Conservation (phyloP, 2,329 filamentous ascomycete genomes). For the Exophiala alcalophila region DNA sequence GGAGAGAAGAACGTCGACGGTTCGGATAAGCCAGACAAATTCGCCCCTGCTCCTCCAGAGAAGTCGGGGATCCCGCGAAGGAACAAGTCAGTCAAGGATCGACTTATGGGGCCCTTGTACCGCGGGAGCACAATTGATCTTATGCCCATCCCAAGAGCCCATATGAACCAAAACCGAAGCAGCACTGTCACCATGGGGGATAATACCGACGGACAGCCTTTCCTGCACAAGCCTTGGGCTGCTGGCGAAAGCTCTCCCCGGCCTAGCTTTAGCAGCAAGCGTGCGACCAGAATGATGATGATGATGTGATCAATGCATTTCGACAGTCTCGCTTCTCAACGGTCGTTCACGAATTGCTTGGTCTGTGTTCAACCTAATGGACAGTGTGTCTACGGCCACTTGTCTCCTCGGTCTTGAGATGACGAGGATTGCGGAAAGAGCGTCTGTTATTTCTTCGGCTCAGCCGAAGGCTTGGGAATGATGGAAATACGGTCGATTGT, state of each 20-base stretch:
- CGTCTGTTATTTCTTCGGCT: too few relatives aligned
- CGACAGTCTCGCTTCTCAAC: too few relatives aligned
- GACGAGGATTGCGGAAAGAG: too few relatives aligned
- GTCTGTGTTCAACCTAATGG: too few relatives aligned
- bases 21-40: conserved; percentile 28
- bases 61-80: conserved; percentile 22
- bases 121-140: conserved; percentile 30
- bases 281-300: conserved; percentile 33
- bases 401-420: too few relatives aligned
- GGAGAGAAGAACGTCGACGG: conserved; percentile 31
- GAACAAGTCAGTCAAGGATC: conserved; percentile 31
- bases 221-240: conserved; percentile 28
- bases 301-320: too few relatives aligned
- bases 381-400: too few relatives aligned
- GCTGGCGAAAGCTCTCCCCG: conserved; percentile 25
- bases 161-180: conserved; percentile 21
- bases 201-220: conserved; percentile 18
- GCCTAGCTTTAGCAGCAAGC: conserved; percentile 31
- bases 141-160: conserved; percentile 24
- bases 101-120: conserved; percentile 31
- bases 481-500: too few relatives aligned
- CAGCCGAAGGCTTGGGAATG: too few relatives aligned
- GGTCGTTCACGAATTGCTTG: too few relatives aligned
- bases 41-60: conserved; percentile 16
- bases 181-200: conserved; percentile 25